Conservation (phyloP, 208 protist genomes). For the Wallacemonas sp. region DNA sequence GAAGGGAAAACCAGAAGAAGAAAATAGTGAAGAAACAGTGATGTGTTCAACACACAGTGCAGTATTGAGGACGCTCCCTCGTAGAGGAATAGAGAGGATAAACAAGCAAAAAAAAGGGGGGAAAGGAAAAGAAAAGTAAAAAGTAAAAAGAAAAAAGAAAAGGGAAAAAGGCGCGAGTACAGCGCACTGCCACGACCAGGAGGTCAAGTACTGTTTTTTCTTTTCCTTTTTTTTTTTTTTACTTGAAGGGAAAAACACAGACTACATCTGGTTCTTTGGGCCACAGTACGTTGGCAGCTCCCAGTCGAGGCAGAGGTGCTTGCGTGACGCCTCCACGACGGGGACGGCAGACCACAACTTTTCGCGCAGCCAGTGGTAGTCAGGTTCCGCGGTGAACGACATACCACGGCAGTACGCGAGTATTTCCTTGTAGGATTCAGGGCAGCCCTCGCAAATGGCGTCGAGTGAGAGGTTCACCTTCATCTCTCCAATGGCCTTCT, state of each 20-base stretch:
- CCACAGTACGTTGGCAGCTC: constrained; percentile 13
- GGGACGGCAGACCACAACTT: constrained; percentile 5
- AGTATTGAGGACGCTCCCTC: no score
- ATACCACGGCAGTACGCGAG: constrained; percentile 74
- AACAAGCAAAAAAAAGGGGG: constrained; percentile 18
- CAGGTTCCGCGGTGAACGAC: constrained; percentile 57
- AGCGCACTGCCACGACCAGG: background rate
- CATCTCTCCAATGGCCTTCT: constrained; percentile 58
- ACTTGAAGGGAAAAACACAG: no score
- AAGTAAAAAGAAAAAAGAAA: constrained; percentile 25
- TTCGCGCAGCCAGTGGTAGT: constrained; percentile 51
- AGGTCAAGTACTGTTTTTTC: background rate
- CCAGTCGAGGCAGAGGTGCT: constrained; percentile 16
- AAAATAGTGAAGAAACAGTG: no score
- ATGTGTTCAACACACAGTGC: no score
- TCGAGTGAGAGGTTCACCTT: constrained; percentile 52
- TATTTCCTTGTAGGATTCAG: constrained; percentile 66
- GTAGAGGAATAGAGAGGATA: constrained; percentile 8
- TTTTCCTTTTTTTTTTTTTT: no score
- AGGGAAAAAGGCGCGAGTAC: constrained; percentile 10
- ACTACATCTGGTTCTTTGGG: background rate
- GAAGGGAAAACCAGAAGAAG: no score
- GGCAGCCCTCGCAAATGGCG: constrained; percentile 73
- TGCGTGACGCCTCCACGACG: background rate
- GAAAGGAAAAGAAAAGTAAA: constrained; percentile 19